Evolutionary conservation across 495 filamentous ascomycete genomes (phyloP).

Genomic region (Penicillium roqueforti): DNA sequence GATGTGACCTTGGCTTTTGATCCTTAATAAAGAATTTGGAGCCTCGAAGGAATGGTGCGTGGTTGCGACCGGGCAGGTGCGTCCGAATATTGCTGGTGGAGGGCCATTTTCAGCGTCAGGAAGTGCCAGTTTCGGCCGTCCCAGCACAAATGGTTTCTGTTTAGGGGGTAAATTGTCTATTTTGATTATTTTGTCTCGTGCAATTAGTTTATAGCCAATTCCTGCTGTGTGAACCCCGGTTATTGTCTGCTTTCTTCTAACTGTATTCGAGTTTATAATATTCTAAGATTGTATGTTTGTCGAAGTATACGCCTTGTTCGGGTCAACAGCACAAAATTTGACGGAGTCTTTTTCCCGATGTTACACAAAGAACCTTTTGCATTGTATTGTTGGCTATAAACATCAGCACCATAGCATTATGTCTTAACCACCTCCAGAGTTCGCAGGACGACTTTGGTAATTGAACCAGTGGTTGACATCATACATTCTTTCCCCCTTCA

Average conservation of each 20-base stretch:
- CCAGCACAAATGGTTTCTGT: no score
- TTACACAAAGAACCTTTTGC: constrained; percentile 11
- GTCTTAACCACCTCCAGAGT: neutral
- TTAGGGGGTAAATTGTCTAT: constrained; percentile 2
- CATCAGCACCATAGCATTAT: neutral
- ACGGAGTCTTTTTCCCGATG: constrained; percentile 21
- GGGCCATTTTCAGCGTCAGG: no score
- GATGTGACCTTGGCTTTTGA: no score
- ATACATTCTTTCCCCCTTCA: neutral
- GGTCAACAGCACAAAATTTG: neutral
- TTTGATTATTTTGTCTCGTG: constrained; percentile 1
- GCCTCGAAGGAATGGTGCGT: no score
- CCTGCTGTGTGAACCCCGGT: neutral
- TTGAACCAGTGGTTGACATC: neutral
- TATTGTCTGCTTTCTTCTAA: neutral
- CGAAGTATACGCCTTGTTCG: neutral
- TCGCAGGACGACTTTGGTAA: neutral
- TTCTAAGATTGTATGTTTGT: neutral
- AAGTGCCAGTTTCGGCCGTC: no score
- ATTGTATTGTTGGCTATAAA: neutral
- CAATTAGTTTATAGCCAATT: neutral
- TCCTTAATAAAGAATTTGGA: no score
- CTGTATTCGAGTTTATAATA: neutral
- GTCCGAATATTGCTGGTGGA: no score
- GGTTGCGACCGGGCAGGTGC: no score